Percentiles rank a stretch among this genome's conserved stretches.
These are phyloP conservation scores for Monilinia fructicola DNA, from an alignment of 2,329 filamentous ascomycete genomes.

Conservation along the genomic window DNA sequence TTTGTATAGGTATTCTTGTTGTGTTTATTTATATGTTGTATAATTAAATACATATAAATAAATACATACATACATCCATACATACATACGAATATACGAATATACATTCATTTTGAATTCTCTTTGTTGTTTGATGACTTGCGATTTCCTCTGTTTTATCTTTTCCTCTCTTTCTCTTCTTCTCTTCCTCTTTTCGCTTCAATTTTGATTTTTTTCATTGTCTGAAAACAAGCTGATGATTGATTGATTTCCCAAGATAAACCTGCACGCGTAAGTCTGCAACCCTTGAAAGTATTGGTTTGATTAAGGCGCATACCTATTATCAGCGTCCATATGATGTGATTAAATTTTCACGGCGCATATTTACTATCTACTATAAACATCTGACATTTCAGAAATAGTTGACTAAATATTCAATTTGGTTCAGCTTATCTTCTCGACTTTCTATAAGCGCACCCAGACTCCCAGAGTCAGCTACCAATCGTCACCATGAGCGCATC, in stretches of 20 bases:
- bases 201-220: not conserved
- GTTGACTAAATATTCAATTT: not conserved
- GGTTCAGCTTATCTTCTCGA: not conserved
- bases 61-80: too few relatives aligned
- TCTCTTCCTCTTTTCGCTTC: not conserved
- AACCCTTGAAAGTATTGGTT: conserved; percentile 24
- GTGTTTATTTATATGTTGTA: too few relatives aligned
- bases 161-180: not conserved
- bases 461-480: not conserved
- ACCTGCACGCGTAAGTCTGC: conserved; percentile 32
- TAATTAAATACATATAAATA: too few relatives aligned
- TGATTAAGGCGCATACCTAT: conserved; percentile 32
- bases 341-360: conserved; percentile 25
- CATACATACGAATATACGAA: too few relatives aligned
- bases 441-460: not conserved
- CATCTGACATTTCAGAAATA: conserved; percentile 18
- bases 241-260: conserved; percentile 7
- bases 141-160: not conserved
- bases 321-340: conserved; percentile 10
- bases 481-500: conserved; percentile 37
- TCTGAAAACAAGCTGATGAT: conserved; percentile 21
- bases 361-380: conserved; percentile 24
- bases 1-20: too few relatives aligned
- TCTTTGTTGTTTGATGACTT: too few relatives aligned
- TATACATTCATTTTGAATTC: too few relatives aligned